Evolutionary conservation across 768 basidiomycete genomes (phyloP).

Genomic region (Mycena latifolia): DNA sequence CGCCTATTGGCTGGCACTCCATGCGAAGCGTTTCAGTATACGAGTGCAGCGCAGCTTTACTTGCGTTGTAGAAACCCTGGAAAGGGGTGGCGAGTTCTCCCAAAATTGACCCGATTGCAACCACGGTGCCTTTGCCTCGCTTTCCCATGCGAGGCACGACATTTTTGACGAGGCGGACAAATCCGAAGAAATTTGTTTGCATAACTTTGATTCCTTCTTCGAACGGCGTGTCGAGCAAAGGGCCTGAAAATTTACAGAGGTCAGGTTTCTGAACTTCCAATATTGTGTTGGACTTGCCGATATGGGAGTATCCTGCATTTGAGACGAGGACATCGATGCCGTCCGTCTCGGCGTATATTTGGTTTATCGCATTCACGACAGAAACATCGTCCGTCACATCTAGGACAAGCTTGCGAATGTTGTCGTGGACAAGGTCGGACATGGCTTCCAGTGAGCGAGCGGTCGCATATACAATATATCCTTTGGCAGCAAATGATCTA

Average conservation of each 20-base stretch:
- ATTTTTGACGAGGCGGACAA: conserved; percentile 43
- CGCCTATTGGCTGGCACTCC: conserved; percentile 45
- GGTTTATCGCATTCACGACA: conserved; percentile 50
- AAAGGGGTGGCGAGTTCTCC: conserved; percentile 46
- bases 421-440: conserved; percentile 50
- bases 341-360: conserved; percentile 56
- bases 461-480: conserved; percentile 67
- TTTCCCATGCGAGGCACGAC: conserved; percentile 45
- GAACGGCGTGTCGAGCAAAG: conserved; percentile 42
- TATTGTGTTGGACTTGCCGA: no score
- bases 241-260: conserved; percentile 28
- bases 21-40: conserved; percentile 45
- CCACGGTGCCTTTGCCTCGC: conserved; percentile 43
- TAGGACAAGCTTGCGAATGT: conserved; percentile 51
- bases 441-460: conserved; percentile 60
- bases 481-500: conserved; percentile 54
- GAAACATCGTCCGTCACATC: conserved; percentile 60
- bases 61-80: conserved; percentile 45
- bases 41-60: conserved; percentile 46
- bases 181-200: conserved; percentile 45
- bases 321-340: conserved; percentile 66
- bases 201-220: conserved; percentile 39
- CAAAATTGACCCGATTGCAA: conserved; percentile 46
- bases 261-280: no score
- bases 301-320: conserved; percentile 57